Base-by-base conservation (phyloP, 2,329 filamentous ascomycete genomes). In the Penicillium freii region DNA sequence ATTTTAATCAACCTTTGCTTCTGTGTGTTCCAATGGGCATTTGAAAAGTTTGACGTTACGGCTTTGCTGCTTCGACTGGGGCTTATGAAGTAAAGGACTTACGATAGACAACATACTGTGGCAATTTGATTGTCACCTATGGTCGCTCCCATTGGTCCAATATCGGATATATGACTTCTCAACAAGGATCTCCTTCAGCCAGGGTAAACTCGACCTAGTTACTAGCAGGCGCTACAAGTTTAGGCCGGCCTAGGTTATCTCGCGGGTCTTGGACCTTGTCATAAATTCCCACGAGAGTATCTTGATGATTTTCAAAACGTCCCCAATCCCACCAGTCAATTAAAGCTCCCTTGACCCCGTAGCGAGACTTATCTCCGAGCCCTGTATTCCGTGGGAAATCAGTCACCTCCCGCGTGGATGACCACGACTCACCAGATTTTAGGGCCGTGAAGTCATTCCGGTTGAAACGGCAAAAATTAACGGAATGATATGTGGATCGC, bases 251-350 rank as follows among this genome's bases (percentile, higher is more conserved):
- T 27, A 15, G 15, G 27, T 44, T 27, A 44, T 44, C 23, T n/a
- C 17, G 21, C 23, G 42, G 15, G n/a, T 25, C 11, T 3, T 11
- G 2, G 23, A 27, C 50, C 1, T 0, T 36, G 29, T 13, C n/a
- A 19, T 52, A 8, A 43, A 52, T n/a, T 38, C 39, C 1, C 50
- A 52, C 50, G 27, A 52, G 19, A 25, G 50, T 52, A 44, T 52
- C 34, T 44, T 52, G 19, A 45, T 52, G 50, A 52, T 52, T 39
- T 9, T 25, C 27, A 44, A 44, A 6, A 43, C 44, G 21, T 36
- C 50, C 50, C 50, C 50, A 52, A 34, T 52, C 39, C 50, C 50
- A 51, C 49, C 49, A 51, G 36, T 51, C 49, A 43, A 51, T 38
- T 9, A 11, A 31, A 13, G 25, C 17, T 6, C 49, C 49, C 38